These are phyloP conservation scores for Chlamydomonas reinhardtii DNA, from an alignment of 163 green algal genomes.

Conservation along the genomic window DNA sequence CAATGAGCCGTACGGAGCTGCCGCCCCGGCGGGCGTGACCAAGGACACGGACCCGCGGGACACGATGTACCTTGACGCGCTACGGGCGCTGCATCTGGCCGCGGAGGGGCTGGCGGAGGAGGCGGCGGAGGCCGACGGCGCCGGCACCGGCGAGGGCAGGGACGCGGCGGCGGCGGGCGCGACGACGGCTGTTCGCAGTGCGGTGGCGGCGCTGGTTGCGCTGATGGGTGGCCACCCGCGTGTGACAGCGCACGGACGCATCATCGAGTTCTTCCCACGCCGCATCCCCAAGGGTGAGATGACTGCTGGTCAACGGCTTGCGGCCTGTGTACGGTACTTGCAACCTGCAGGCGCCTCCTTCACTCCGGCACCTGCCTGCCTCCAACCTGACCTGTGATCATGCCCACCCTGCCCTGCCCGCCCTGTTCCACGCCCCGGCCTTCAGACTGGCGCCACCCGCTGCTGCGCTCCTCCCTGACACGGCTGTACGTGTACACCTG, in stretches of 20 bases:
- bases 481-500: slow-evolving; percentile 33
- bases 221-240: slow-evolving; percentile 35
- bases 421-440: neutral
- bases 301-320: neutral
- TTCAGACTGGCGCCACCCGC: slow-evolving; percentile 33
- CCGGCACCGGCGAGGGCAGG: neutral
- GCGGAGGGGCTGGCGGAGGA: slow-evolving; percentile 4
- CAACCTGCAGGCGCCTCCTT: no score
- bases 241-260: neutral
- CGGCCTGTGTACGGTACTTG: no score
- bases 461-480: slow-evolving; percentile 29
- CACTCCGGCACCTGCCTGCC: no score
- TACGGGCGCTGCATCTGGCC: slow-evolving; percentile 35
- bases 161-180: neutral
- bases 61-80: slow-evolving; percentile 39
- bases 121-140: neutral
- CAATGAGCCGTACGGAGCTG: no score
- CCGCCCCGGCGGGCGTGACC: no score
- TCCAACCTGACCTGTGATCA: no score
- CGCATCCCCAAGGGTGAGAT: slow-evolving; percentile 20
- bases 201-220: slow-evolving; percentile 21
- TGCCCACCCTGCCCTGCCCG: no score
- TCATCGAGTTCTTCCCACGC: slow-evolving; percentile 44
- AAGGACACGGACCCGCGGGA: slow-evolving; percentile 34
- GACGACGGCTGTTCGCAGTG: neutral